These are phyloP conservation scores for Phytophthora hibernalis DNA, from an alignment of 352 stramenopile genomes.

Conservation along the genomic window DNA sequence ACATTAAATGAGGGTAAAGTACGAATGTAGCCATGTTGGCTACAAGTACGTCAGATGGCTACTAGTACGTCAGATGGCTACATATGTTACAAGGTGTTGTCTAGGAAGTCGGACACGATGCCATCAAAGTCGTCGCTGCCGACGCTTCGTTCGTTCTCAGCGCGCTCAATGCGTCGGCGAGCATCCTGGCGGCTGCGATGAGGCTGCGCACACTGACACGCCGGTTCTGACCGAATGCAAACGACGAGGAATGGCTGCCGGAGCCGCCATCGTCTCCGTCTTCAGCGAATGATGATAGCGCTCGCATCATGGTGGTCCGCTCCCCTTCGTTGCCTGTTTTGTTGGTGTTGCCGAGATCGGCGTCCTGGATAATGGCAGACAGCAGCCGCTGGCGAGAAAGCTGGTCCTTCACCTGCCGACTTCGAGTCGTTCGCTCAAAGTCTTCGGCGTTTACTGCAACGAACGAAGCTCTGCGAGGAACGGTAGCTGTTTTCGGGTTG, in stretches of 20 bases:
- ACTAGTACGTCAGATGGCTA: conserved; percentile 17
- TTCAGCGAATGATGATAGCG: conserved; percentile 45
- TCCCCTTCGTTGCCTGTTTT: conserved; percentile 29
- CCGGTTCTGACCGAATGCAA: conserved; percentile 27
- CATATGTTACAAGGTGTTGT: conserved; percentile 7
- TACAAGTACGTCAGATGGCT: conserved; percentile 8
- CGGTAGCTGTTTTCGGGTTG: conserved; percentile 27
- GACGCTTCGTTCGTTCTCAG: conserved; percentile 21
- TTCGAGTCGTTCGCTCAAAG: conserved; percentile 64
- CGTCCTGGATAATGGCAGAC: conserved; percentile 64
- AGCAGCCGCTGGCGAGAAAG: conserved; percentile 58
- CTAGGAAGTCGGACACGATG: conserved; percentile 12
- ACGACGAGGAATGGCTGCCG: conserved; percentile 7
- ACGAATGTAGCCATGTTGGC: conserved; percentile 25
- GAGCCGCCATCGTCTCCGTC: conserved; percentile 11
- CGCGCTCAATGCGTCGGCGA: conserved; percentile 54
- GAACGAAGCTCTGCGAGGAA: conserved; percentile 24
- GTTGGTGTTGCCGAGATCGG: conserved; percentile 44
- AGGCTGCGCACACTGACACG: conserved; percentile 44
- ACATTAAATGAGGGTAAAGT: conserved; percentile 3
- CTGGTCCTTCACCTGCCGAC: conserved; percentile 52
- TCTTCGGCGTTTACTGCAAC: conserved; percentile 40
- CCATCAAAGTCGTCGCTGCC: conserved; percentile 25
- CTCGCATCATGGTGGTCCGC: conserved; percentile 36
- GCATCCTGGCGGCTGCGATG: conserved; percentile 53